Evolutionary conservation across 768 basidiomycete species (phyloP).

Genomic region (Suillus bovinus): DNA sequence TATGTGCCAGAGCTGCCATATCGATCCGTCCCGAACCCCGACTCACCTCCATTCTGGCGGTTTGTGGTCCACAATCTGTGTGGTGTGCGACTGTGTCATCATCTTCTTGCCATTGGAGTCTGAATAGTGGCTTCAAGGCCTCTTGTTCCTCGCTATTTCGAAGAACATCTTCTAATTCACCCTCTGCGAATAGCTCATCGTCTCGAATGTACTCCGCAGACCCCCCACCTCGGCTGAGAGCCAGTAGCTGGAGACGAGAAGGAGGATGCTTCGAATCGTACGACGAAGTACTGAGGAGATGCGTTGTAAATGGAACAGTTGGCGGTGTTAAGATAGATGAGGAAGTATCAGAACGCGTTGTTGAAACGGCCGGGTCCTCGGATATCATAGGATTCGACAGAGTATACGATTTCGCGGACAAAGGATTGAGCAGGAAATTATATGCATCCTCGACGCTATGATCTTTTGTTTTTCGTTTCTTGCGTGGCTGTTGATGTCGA

Average conservation of each 20-base stretch:
- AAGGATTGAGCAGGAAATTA: constrained; percentile 59
- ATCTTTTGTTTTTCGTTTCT: constrained; percentile 34
- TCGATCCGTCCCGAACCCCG: constrained; percentile 47
- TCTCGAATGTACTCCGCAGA: constrained; percentile 53
- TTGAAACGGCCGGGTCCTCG: not conserved
- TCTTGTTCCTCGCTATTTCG: constrained; percentile 53
- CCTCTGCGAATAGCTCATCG: constrained; percentile 70
- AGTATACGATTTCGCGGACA: constrained; percentile 22
- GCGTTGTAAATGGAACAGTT: constrained; percentile 53
- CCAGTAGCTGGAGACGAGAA: constrained; percentile 68
- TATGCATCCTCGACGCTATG: constrained; percentile 46
- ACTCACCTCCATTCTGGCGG: constrained; percentile 20
- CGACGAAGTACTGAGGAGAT: constrained; percentile 32
- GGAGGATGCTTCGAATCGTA: constrained; percentile 34
- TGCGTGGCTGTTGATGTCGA: constrained; percentile 18
- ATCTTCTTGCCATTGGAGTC: constrained; percentile 38
- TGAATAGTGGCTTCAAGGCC: constrained; percentile 38
- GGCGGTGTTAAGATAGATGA: constrained; percentile 37
- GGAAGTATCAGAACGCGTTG: constrained; percentile 12
- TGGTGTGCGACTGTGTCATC: constrained; percentile 23
- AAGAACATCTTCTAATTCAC: constrained; percentile 64
- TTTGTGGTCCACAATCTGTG: constrained; percentile 13
- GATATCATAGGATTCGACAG: constrained; percentile 1
- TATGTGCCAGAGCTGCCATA: constrained; percentile 53
- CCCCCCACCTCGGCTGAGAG: constrained; percentile 57